Evolutionary conservation across 441 rosid species (phyloP), one percentile per base, ranked within the genome.

Genomic region (Erodium texanum): DNA sequence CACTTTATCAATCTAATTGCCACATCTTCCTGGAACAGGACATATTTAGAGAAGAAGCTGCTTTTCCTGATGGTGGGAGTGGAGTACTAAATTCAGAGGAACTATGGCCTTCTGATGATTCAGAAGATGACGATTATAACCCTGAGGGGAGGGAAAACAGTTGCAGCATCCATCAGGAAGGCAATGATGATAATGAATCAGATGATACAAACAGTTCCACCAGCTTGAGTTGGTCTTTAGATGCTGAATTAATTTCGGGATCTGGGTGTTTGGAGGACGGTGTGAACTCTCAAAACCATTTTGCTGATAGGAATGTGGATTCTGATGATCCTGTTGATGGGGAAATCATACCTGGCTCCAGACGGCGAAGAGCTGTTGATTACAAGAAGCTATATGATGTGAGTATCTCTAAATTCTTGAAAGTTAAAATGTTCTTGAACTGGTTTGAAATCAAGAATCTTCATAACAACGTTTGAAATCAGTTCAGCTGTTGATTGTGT

Each of bases 71-170:
- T 68, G 91, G 87, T 58, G 84, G 80, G 67, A 73, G 67, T 64
- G 82, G 79, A 27, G 76, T 77, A 66, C 73, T 87, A 61, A 89
- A 90, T 77, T 82, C 77, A 23, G 97, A 86, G 70, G 88, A 76
- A 24, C 90, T 87, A 41, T 94, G 99, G 97, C 99, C 99, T 77
- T 92, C 98, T 6, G 99, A 94, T 85, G 99, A 94, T 80, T 92
- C 98, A 36, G 82, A 82, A 75, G 99, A 94, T 83, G 86, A 83
- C 64, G 94, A 94, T 71, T 94, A 94, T 80, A 89, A 90, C 78
- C 98, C 97, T 38, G 91, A 79, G 71, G 79, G 82, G 81, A 82
- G 75, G 78, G 92, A 82, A 67, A 82, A 74, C 69, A 75, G 75
- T 22, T 66, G 72, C 77, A 68, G 79, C 72, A 78, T 74, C 70